These are phyloP conservation scores for Raddia guianensis DNA, from an alignment of 176 grass and related monocot species.

Conservation along the genomic window DNA sequence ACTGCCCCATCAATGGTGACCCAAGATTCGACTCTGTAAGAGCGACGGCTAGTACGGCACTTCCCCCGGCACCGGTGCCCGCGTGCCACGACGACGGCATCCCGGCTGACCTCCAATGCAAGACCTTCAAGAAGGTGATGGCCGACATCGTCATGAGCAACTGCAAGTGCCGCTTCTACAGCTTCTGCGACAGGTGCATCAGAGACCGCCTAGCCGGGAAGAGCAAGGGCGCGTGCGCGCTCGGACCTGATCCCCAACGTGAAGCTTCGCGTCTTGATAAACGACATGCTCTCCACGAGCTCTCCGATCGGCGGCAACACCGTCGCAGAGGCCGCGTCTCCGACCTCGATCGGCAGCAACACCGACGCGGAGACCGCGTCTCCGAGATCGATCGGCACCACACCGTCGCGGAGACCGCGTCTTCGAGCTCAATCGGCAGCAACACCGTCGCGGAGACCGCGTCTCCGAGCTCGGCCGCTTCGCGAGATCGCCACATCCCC, in stretches of 20 bases:
- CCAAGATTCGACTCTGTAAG: conserved; percentile 29
- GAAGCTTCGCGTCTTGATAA: conserved; percentile 19
- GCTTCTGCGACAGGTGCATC: conserved; percentile 43
- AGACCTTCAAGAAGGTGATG: conserved; percentile 38
- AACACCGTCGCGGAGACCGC: neutral
- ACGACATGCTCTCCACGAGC: neutral
- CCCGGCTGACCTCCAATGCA: conserved; percentile 38
- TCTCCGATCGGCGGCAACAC: too few species aligned
- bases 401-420: neutral
- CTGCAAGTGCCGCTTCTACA: conserved; percentile 49
- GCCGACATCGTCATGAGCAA: conserved; percentile 18
- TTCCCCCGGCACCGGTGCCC: neutral
- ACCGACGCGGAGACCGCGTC: too few species aligned
- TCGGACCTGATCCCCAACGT: conserved; percentile 36
- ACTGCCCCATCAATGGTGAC: conserved; percentile 38
- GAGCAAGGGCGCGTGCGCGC: neutral
- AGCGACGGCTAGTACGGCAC: too few species aligned
- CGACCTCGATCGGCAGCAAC: too few species aligned
- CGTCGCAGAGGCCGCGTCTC: too few species aligned
- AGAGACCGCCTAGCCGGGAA: neutral
- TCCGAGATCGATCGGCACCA: conserved; percentile 22
- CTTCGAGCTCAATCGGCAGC: neutral
- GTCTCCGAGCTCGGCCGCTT: neutral
- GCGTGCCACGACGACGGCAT: neutral
- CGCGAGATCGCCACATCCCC: neutral